Percentiles rank a stretch among this genome's conserved stretches.
phyloP scores from a whole-genome alignment of 352 stramenopile species.

The Globisporangium carolinianum region DNA sequence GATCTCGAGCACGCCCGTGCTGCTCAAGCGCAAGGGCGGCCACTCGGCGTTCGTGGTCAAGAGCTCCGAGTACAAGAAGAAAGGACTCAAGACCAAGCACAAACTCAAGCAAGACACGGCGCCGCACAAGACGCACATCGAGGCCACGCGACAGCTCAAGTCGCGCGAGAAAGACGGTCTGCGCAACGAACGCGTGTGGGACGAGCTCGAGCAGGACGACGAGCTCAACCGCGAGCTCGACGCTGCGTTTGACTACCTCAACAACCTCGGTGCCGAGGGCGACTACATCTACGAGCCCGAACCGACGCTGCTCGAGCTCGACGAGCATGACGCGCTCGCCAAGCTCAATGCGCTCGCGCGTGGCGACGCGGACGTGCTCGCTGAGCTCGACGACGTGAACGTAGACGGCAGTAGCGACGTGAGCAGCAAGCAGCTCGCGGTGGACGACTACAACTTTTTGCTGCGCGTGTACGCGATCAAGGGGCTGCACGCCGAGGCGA shows the following conservation, averaged over 20 bases:
- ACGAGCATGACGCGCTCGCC: constrained; percentile 48
- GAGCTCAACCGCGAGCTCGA: constrained; percentile 63
- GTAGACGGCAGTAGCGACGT: constrained; percentile 10
- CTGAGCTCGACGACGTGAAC: constrained; percentile 27
- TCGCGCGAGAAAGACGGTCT: constrained; percentile 22
- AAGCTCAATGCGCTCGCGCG: constrained; percentile 67
- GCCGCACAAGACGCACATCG: constrained; percentile 49
- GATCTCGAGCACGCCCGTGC: constrained; percentile 34
- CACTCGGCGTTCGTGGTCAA: constrained; percentile 62
- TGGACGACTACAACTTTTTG: constrained; percentile 74
- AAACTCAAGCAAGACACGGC: constrained; percentile 58
- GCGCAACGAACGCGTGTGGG: constrained; percentile 48
- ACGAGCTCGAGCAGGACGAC: constrained; percentile 43
- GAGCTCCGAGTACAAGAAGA: constrained; percentile 40
- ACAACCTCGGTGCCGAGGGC: constrained; percentile 48
- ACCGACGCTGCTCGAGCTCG: constrained; percentile 48
- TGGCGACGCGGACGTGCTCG: constrained; percentile 32
- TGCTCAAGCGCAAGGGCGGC: constrained; percentile 63
- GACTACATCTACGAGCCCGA: constrained; percentile 69
- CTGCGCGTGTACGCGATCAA: constrained; percentile 69
- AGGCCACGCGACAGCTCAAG: constrained; percentile 44
- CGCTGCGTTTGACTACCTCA: constrained; percentile 61
- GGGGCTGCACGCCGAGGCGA: constrained; percentile 44
- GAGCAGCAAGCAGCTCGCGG: constrained; percentile 25
- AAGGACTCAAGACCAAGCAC: constrained; percentile 51